Conservation (phyloP, 139 green algal species). For the Deuterostichococcus epilithicus region DNA sequence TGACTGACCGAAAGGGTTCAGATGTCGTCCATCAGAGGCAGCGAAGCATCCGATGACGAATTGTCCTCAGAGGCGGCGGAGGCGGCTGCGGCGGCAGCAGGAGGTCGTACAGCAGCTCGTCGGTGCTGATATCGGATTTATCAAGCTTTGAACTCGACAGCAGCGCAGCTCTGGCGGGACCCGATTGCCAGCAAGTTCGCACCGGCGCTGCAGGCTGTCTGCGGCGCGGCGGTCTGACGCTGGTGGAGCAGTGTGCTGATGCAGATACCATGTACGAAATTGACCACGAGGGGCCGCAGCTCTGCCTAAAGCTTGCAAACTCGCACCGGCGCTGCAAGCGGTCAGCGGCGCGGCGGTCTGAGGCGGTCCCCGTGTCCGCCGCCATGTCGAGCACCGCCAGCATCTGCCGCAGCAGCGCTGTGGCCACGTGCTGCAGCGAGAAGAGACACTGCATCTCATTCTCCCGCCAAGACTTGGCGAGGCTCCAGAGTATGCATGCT, state of each 20-base stretch:
- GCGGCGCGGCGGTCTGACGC: conserved; percentile 53
- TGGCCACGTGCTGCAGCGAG: conserved; percentile 39
- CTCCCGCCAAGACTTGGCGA: neutral
- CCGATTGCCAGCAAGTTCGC: too few species aligned
- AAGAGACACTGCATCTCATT: neutral
- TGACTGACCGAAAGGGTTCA: neutral
- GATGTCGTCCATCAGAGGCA: neutral
- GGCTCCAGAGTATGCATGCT: too few species aligned
- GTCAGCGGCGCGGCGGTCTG: conserved; percentile 64
- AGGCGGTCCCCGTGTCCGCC: conserved; percentile 31
- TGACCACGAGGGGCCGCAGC: too few species aligned
- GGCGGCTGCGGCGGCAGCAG: too few species aligned
- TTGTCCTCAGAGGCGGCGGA: too few species aligned
- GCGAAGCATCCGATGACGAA: neutral
- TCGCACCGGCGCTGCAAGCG: conserved; percentile 55
- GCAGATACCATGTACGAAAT: too few species aligned
- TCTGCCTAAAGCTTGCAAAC: too few species aligned
- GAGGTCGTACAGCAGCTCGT: too few species aligned
- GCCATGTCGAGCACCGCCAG: conserved; percentile 72
- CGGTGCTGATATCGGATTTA: too few species aligned
- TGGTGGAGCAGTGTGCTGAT: too few species aligned
- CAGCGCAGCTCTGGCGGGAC: too few species aligned
- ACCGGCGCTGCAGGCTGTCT: conserved; percentile 64
- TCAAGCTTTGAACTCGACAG: too few species aligned
- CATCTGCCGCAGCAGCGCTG: conserved; percentile 74